Evolutionary conservation across 2,329 filamentous ascomycete genomes (phyloP), one percentile per base, ranked within the genome.

Genomic region (Uncinocarpus reesii): DNA sequence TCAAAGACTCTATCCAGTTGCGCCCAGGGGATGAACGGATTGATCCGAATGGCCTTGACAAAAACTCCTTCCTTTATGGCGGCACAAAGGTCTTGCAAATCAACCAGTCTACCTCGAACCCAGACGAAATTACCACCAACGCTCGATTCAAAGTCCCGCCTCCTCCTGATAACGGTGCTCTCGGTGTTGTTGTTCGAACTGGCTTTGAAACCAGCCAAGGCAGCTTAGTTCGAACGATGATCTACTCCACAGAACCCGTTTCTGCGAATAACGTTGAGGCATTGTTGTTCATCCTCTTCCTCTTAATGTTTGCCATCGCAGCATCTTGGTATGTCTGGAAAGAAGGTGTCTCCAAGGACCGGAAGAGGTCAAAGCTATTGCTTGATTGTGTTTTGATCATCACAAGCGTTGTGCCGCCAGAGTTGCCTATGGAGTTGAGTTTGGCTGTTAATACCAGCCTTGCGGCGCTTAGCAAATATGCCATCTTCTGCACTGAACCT

Each of bases 251-350:
- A 1, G 92, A 98, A 68, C 87, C 90, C 56, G 90, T 98, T 20
- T 96, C 90, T n/a, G 92, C 92, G 58, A 95, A 95, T 71, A 96
- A 98, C 62, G 82, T 83, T 37, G 92, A 98, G 69, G 92, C 92
- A 1, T 72, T 98, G n/a, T 76, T 94, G 52, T 98, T 98, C 72
- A 98, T 98, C 56, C 76, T 98, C 51, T 98, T 98, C 76, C 77
- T 98, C 23, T 78, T 95, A 47, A 79, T 96, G 59, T 98, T 98
- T 70, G 93, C 93, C 59, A 79, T 98, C 64, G 93, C 92, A 48
- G 92, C 92, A 45, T 95, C 92, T 10, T 95, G 92, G 89, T 98
- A 98, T 65, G 92, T 98, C 51, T 98, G 92, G 92, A 80, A 89
- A 53, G 90, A 98, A 68, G 93, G 92, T 71, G 90, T 98, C 47